These are phyloP conservation scores for Moelleriella libera DNA, from an alignment of 2,329 filamentous ascomycete species.

Conservation along the genomic window DNA sequence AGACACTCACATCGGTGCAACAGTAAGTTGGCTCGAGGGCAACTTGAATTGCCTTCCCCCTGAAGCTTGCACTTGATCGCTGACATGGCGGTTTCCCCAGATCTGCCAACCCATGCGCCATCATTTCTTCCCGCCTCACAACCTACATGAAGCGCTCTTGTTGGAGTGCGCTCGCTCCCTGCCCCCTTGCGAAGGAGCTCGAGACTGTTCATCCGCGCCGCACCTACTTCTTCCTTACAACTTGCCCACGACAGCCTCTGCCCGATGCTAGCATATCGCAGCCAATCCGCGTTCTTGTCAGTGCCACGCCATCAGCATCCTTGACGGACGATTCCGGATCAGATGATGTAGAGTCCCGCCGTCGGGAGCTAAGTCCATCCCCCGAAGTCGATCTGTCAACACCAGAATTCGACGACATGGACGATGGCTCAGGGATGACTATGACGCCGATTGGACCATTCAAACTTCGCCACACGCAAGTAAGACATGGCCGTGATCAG, in stretches of 20 bases:
- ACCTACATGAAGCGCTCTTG: constrained; percentile 78
- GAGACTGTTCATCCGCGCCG: constrained; percentile 86
- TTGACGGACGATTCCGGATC: constrained; percentile 33
- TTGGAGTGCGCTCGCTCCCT: constrained; percentile 65
- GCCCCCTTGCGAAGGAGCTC: constrained; percentile 84
- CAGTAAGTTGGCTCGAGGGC: constrained; percentile 51
- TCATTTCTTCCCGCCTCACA: constrained; percentile 84
- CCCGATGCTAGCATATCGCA: constrained; percentile 31
- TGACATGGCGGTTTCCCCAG: constrained; percentile 33
- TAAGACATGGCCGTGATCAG: constrained; percentile 22
- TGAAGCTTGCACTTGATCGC: constrained; percentile 4
- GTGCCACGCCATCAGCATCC: constrained; percentile 76
- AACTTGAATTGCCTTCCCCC: background rate
- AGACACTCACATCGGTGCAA: constrained; percentile 69
- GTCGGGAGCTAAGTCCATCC: constrained; percentile 68
- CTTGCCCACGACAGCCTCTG: constrained; percentile 69
- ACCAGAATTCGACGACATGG: constrained; percentile 66
- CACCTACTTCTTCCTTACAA: constrained; percentile 93
- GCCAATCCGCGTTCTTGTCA: constrained; percentile 21
- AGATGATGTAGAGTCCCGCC: constrained; percentile 58
- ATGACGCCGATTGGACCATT: constrained; percentile 51
- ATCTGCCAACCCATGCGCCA: constrained; percentile 87
- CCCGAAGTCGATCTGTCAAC: constrained; percentile 87
- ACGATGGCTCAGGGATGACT: constrained; percentile 45
- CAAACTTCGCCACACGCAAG: constrained; percentile 25